Percentiles rank a stretch among this genome's conserved stretches.
These are phyloP conservation scores for Colletotrichum spinosum DNA, from an alignment of 2,329 filamentous ascomycete species.

Conservation along the genomic window DNA sequence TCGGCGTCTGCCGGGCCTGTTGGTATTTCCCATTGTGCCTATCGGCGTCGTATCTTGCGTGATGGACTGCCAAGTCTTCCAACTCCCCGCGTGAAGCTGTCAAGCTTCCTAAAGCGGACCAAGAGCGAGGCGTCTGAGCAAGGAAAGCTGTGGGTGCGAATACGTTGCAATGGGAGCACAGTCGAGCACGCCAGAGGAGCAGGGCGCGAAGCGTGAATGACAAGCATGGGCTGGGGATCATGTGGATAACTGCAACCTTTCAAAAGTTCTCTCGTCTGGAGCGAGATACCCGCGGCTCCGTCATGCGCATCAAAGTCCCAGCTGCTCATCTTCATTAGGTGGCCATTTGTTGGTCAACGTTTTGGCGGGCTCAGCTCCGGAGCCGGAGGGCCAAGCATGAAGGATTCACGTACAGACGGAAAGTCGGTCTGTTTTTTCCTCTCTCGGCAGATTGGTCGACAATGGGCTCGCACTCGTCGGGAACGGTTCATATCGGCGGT, in stretches of 20 bases:
- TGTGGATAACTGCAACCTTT: slow-evolving; percentile 10
- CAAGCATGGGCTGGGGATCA: neutral
- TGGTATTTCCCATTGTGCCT: slow-evolving; percentile 13
- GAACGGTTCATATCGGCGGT: neutral
- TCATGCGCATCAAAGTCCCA: too few relatives aligned
- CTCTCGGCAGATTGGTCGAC: too few relatives aligned
- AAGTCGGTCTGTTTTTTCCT: neutral
- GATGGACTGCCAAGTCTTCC: slow-evolving; percentile 28
- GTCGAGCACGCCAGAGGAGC: neutral
- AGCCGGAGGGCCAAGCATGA: slow-evolving; percentile 5
- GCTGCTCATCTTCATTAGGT: too few relatives aligned
- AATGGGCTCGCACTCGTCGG: too few relatives aligned
- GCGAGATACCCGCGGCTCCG: slow-evolving; percentile 2
- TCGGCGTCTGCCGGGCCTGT: slow-evolving; percentile 1
- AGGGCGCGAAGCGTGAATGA: too few relatives aligned
- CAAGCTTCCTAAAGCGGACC: slow-evolving; percentile 34
- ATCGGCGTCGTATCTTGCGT: slow-evolving; percentile 33
- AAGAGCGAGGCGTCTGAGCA: slow-evolving; percentile 19
- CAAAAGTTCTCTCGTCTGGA: neutral
- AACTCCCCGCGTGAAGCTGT: slow-evolving; percentile 21
- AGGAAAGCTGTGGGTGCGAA: slow-evolving; percentile 14
- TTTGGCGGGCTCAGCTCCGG: neutral
- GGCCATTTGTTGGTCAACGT: too few relatives aligned
- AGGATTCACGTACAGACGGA: neutral
- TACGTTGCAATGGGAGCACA: slow-evolving; percentile 2